Percentiles rank a stretch among this genome's conserved stretches.
Conservation (phyloP, 805 yeast genomes). For the Candida piceae region DNA sequence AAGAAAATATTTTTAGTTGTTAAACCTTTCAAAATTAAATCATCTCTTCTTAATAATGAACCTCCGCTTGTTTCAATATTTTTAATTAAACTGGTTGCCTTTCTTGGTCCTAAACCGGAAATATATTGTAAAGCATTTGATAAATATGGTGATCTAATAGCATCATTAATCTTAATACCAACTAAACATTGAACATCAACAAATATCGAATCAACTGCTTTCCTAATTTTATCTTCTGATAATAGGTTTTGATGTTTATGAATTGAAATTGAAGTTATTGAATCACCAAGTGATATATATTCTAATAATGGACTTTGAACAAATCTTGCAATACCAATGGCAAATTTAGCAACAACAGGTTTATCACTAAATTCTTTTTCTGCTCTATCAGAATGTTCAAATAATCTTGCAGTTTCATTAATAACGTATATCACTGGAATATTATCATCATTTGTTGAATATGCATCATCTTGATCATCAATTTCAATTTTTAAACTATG, state of each 20-base stretch:
- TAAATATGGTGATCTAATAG: slow-evolving; percentile 68
- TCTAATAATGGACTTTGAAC: slow-evolving; percentile 91
- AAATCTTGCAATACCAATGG: slow-evolving; percentile 86
- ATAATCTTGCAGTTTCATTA: slow-evolving; percentile 90
- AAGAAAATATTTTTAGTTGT: slow-evolving; percentile 78
- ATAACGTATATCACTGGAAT: slow-evolving; percentile 77
- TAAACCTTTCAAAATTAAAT: slow-evolving; percentile 74
- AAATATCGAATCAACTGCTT: slow-evolving; percentile 71
- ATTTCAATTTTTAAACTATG: slow-evolving; percentile 49
- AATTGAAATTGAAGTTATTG: slow-evolving; percentile 61
- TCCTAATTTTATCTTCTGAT: slow-evolving; percentile 54
- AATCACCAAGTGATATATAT: slow-evolving; percentile 75
- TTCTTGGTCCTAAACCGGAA: slow-evolving; percentile 93
- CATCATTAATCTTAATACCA: slow-evolving; percentile 91
- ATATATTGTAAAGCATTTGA: slow-evolving; percentile 72
- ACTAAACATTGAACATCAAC: slow-evolving; percentile 89
- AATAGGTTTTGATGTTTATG: slow-evolving; percentile 67
- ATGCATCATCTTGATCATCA: slow-evolving; percentile 33
- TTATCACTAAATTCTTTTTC: slow-evolving; percentile 77
- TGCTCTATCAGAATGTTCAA: slow-evolving; percentile 74
- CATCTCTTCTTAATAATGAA: slow-evolving; percentile 61
- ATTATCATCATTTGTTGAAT: slow-evolving; percentile 23
- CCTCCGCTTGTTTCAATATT: slow-evolving; percentile 71
- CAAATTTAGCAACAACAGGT: slow-evolving; percentile 73
- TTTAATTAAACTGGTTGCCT: slow-evolving; percentile 80